phyloP scores from a whole-genome alignment of 768 basidiomycete species.

The Boletus edulis region DNA sequence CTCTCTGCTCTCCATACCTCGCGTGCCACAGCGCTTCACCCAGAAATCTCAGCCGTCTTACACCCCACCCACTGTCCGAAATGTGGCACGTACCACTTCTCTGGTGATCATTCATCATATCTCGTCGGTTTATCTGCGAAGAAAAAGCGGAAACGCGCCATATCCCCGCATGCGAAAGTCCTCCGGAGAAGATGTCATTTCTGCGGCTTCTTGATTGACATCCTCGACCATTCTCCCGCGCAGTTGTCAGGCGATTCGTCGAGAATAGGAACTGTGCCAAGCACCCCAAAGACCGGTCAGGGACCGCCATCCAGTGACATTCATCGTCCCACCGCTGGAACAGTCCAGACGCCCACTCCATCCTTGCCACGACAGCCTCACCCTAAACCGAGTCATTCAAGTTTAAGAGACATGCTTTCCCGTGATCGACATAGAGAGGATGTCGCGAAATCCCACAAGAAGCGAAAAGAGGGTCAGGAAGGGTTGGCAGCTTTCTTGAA shows the following conservation, averaged over 20 bases:
- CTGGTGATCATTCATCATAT: conserved; percentile 38
- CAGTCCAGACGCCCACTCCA: neutral
- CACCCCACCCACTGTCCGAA: conserved; percentile 40
- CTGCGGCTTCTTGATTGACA: conserved; percentile 16
- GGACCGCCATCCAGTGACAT: neutral
- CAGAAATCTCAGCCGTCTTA: conserved; percentile 23
- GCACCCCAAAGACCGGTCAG: neutral
- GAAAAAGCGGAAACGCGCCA: conserved; percentile 14
- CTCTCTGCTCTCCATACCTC: conserved; percentile 63
- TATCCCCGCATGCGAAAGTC: neutral
- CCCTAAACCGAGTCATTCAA: conserved; percentile 34
- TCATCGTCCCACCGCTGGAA: neutral
- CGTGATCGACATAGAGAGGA: conserved; percentile 52
- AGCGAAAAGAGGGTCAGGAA: conserved; percentile 24
- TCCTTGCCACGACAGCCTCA: conserved; percentile 30
- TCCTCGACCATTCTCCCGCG: neutral
- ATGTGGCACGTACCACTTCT: conserved; percentile 53
- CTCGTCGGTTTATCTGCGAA: conserved; percentile 26
- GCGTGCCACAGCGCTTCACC: conserved; percentile 34
- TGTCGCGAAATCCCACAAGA: conserved; percentile 20
- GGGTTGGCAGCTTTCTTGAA: conserved; percentile 53
- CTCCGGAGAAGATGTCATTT: conserved; percentile 17
- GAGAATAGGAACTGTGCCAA: neutral
- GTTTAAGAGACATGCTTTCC: conserved; percentile 60
- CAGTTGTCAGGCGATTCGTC: neutral